Conservation (phyloP, 2,329 filamentous ascomycete genomes). For the Apiospora malaysiana region DNA sequence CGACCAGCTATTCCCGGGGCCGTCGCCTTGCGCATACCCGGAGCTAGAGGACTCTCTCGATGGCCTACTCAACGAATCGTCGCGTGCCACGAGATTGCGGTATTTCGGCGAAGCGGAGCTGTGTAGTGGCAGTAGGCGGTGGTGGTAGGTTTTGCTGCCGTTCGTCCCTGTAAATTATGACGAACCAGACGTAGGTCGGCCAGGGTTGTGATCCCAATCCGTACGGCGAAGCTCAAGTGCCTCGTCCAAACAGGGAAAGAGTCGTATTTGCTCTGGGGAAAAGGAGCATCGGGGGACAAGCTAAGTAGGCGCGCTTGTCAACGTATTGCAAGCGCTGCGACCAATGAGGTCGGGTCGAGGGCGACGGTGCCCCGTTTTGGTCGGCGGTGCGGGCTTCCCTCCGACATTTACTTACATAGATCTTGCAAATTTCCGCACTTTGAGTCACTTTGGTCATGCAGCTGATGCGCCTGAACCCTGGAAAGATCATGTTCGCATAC, state of each 20-base stretch:
- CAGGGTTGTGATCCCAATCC: background rate
- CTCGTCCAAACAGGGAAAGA: background rate
- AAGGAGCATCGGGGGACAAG: background rate
- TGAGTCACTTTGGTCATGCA: background rate
- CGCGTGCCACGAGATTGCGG: background rate
- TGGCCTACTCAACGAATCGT: background rate
- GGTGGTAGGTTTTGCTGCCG: background rate
- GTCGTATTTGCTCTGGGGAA: conserved; percentile 6
- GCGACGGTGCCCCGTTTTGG: background rate
- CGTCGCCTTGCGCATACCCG: background rate
- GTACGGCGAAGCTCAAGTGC: background rate
- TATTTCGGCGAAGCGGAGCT: background rate
- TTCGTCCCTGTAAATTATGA: too few relatives aligned
- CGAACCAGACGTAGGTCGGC: background rate
- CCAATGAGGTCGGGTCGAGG: background rate
- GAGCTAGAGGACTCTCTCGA: background rate
- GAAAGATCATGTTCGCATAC: too few relatives aligned
- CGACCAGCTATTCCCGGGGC: too few relatives aligned
- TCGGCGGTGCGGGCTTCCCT: background rate
- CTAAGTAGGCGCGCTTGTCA: background rate
- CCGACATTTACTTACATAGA: background rate
- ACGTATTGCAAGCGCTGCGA: background rate
- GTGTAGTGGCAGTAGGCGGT: too few relatives aligned
- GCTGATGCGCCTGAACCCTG: background rate
- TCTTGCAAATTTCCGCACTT: background rate